Conservation (phyloP, 2,329 filamentous ascomycete species). For the Hypomyces rosellus region DNA sequence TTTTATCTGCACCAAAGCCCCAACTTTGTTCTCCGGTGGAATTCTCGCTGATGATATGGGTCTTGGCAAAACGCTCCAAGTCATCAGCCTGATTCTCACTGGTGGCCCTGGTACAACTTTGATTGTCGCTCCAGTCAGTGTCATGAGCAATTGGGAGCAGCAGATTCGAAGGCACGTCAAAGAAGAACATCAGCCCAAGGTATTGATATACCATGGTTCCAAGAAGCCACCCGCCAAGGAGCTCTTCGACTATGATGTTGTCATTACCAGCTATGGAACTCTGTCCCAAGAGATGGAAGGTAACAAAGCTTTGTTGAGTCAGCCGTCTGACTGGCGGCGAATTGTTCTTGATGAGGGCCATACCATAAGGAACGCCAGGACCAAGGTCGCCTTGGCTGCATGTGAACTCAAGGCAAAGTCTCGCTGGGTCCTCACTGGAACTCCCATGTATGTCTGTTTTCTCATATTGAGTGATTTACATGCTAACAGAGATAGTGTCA, state of each 20-base stretch:
- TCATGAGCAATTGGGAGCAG: constrained; percentile 86
- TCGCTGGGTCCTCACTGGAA: constrained; percentile 74
- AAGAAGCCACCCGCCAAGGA: constrained; percentile 50
- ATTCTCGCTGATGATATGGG: constrained; percentile 90
- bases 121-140: constrained; percentile 74
- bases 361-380: constrained; percentile 68
- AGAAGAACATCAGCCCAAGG: constrained; percentile 52
- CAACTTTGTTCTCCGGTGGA: constrained; percentile 67
- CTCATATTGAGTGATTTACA: neutral
- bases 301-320: constrained; percentile 10
- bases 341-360: constrained; percentile 82
- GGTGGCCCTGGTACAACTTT: constrained; percentile 58
- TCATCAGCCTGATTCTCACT: constrained; percentile 70
- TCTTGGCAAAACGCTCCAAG: constrained; percentile 79
- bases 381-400: constrained; percentile 65
- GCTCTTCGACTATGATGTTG: constrained; percentile 62
- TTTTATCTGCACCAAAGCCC: constrained; percentile 52
- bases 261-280: constrained; percentile 80
- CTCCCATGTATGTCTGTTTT: constrained; percentile 59
- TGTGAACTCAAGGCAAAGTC: constrained; percentile 61
- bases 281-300: constrained; percentile 58
- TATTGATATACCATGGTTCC: constrained; percentile 69
- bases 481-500: constrained; percentile 48
- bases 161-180: constrained; percentile 71
- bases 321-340: constrained; percentile 60